Conservation (phyloP, 23 red algal genomes). For the Cyanidiococcus yangmingshanensis region DNA sequence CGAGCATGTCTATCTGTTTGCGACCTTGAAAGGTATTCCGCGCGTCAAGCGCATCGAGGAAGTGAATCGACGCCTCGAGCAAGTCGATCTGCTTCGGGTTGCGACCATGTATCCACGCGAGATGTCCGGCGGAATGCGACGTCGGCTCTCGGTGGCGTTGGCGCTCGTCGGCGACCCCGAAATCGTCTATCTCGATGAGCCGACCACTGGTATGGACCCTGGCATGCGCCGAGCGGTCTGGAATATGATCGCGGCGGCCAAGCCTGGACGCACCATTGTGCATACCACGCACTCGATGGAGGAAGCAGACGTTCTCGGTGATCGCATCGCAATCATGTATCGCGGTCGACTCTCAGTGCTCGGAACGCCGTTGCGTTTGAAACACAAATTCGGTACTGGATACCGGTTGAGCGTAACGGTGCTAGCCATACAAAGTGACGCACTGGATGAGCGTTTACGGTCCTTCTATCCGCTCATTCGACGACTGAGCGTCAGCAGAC, state of each 20-base stretch:
- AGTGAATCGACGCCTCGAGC: constrained; percentile 44
- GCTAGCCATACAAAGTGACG: neutral
- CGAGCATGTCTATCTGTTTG: constrained; percentile 84
- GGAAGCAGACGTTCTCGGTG: constrained; percentile 73
- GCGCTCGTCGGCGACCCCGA: constrained; percentile 76
- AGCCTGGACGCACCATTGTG: constrained; percentile 62
- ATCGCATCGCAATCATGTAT: constrained; percentile 81
- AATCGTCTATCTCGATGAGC: constrained; percentile 80
- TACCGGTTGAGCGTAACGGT: constrained; percentile 33
- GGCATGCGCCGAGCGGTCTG: constrained; percentile 57
- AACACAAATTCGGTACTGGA: constrained; percentile 76
- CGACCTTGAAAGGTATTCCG: constrained; percentile 59
- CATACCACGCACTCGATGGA: constrained; percentile 83
- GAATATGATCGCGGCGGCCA: constrained; percentile 68
- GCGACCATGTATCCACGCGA: constrained; percentile 32
- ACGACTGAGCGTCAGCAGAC: neutral
- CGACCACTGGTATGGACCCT: constrained; percentile 71
- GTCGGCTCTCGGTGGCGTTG: constrained; percentile 67
- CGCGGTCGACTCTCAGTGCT: constrained; percentile 60
- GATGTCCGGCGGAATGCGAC: constrained; percentile 89
- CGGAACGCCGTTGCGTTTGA: constrained; percentile 66
- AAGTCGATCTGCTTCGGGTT: constrained; percentile 50
- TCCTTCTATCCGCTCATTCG: neutral
- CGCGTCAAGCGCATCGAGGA: constrained; percentile 35
- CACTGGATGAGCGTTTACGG: neutral